Evolutionary conservation across 2,329 filamentous ascomycete species (phyloP).

Genomic region (Beauveria sp.): DNA sequence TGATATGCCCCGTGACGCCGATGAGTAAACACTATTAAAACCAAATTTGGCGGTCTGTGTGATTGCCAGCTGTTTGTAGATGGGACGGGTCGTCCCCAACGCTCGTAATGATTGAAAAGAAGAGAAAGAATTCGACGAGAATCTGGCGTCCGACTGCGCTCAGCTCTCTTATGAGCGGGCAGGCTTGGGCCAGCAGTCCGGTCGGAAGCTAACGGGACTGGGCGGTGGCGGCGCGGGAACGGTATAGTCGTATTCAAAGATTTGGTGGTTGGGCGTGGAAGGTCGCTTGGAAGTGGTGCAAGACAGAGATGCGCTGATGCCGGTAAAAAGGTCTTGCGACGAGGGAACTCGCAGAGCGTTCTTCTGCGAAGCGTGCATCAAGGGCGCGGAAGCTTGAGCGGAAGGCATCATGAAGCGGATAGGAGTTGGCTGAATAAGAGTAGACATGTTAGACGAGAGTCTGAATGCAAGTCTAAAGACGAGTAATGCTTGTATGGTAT

Average conservation of each 20-base stretch:
- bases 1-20: slow-evolving; percentile 1
- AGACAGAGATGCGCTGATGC: slow-evolving; percentile 43
- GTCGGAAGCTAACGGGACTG: slow-evolving; percentile 54
- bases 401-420: slow-evolving; percentile 25
- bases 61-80: not conserved
- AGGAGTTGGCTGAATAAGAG: slow-evolving; percentile 4
- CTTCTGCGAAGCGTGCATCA: slow-evolving; percentile 39
- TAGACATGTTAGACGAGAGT: slow-evolving; percentile 4
- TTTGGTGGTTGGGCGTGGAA: slow-evolving; percentile 40
- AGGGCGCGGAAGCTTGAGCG: slow-evolving; percentile 27
- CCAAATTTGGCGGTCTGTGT: not conserved
- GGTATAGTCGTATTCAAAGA: slow-evolving; percentile 52
- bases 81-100: not conserved
- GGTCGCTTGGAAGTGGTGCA: slow-evolving; percentile 34
- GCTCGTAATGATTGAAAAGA: not conserved
- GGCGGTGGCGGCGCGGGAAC: slow-evolving; percentile 59
- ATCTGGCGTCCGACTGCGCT: not conserved
- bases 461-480: not conserved
- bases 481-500: not conserved
- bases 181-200: slow-evolving; percentile 45
- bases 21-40: not conserved
- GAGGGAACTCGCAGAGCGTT: slow-evolving; percentile 35
- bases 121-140: not conserved
- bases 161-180: slow-evolving; percentile 22
- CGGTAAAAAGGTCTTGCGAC: slow-evolving; percentile 44